Base-by-base conservation (phyloP, 2,329 filamentous ascomycete genomes). In the Xylariales sp. region DNA sequence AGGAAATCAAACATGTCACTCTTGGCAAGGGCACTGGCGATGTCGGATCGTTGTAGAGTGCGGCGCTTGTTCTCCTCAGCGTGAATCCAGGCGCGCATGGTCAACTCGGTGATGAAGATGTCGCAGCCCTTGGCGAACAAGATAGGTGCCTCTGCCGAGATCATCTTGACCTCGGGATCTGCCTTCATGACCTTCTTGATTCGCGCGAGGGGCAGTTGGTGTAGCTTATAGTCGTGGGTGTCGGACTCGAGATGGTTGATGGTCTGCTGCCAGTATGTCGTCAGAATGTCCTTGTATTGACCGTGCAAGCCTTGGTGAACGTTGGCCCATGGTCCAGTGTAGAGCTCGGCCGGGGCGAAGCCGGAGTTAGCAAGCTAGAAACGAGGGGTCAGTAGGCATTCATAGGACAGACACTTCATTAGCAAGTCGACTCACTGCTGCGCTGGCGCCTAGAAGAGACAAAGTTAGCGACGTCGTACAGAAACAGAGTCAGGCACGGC, bases 131-230 rank as follows among this genome's bases (percentile, higher is more conserved):
- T 98, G 38, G 93, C 93, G 58, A 98, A 98, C 11, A 98, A 74
- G 53, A 98, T 98, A 1, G 93, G 93, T 2, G 93, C 93, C 68
- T 98, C 93, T 7, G 93, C 93, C 4, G 90, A 97, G 49, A 98
- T 98, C 93, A 98, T 98, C 73, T 98, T 98, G 35, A 98, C 93
- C 57, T 98, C 93, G 0, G 93, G 93, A 54, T 98, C 93, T 1
- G 93, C 93, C 69, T 98, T 98, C 93, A 98, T 98, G 51, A 98
- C 93, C 66, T 98, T 98, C 74, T 98, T 98, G 71, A 98, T 98
- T 41, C 93, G 85, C n/a, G 93, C 93, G 29, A 98, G 76, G 2
- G 93, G 93, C 28, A 98, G 76, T 64, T 97, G 93, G 63, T 98
- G 93, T 43, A 97, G 79, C 68, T 98, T 98, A 76, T 97, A 98